Conservation (phyloP, 2,329 filamentous ascomycete genomes). For the Epichloe coenophiala region DNA sequence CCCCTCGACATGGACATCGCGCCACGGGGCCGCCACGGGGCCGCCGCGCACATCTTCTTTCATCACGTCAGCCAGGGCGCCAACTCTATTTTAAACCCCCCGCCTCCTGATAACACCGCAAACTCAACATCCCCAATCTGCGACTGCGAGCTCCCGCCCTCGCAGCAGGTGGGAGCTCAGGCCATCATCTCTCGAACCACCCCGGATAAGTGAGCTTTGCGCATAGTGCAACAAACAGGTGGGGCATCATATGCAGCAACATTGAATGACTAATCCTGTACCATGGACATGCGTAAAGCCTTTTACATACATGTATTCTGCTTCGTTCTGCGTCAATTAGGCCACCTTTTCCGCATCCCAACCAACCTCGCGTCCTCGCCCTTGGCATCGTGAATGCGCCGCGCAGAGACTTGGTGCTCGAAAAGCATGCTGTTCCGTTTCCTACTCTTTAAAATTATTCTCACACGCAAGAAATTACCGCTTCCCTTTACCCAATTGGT, state of each 20-base stretch:
- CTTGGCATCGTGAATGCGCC: background rate
- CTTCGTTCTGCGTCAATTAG: background rate
- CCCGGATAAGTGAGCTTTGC: no score
- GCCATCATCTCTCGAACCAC: no score
- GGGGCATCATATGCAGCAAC: background rate
- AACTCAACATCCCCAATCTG: no score
- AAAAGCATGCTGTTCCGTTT: background rate
- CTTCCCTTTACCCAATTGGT: conserved; percentile 5
- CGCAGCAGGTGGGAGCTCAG: no score
- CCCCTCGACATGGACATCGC: no score
- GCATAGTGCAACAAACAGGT: background rate
- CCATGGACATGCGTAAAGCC: background rate
- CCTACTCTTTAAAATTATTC: background rate
- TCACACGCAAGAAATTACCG: background rate
- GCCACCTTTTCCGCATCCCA: background rate
- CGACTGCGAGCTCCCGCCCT: no score
- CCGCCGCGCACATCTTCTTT: no score
- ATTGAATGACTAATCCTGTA: background rate
- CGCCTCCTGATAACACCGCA: no score
- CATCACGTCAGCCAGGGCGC: no score
- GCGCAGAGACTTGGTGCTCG: background rate
- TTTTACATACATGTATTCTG: background rate
- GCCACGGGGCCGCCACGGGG: no score
- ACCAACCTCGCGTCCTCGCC: background rate
- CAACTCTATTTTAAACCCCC: no score